Evolutionary conservation across 2,329 filamentous ascomycete genomes (phyloP).

Genomic region (Fonsecaea erecta): DNA sequence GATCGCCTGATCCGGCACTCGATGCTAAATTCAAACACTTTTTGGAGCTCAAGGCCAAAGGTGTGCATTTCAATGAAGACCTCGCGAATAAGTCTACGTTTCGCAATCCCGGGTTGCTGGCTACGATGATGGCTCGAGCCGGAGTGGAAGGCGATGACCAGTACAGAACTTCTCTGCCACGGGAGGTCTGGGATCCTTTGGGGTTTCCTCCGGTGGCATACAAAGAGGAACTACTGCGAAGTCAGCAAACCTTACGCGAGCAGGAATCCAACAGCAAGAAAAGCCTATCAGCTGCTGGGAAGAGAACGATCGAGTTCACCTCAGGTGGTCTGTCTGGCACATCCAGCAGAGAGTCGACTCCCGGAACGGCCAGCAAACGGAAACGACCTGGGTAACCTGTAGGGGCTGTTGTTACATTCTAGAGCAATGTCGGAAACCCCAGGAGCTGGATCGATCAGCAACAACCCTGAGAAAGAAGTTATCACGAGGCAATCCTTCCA

Average conservation of each 20-base stretch:
- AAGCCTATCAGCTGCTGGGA: slow-evolving; percentile 34
- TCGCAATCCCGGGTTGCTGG: slow-evolving; percentile 62
- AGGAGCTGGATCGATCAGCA: not conserved
- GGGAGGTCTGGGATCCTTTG: slow-evolving; percentile 47
- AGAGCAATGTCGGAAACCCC: not conserved
- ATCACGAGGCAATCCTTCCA: not conserved
- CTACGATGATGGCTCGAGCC: slow-evolving; percentile 63
- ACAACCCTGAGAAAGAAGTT: not conserved
- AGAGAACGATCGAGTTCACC: slow-evolving; percentile 37
- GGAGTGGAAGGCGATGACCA: slow-evolving; percentile 59
- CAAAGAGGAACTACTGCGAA: slow-evolving; percentile 52
- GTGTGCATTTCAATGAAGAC: slow-evolving; percentile 67
- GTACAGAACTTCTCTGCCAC: slow-evolving; percentile 57
- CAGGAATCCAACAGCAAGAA: slow-evolving; percentile 33
- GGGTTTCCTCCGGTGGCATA: slow-evolving; percentile 50
- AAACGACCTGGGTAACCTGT: slow-evolving; percentile 29
- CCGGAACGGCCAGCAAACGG: slow-evolving; percentile 28
- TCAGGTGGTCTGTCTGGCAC: slow-evolving; percentile 24
- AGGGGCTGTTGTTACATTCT: not conserved
- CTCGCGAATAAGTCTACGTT: slow-evolving; percentile 62
- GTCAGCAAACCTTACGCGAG: slow-evolving; percentile 46
- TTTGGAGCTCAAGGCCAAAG: slow-evolving; percentile 64
- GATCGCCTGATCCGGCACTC: slow-evolving; percentile 48
- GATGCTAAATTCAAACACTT: slow-evolving; percentile 66
- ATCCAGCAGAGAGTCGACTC: slow-evolving; percentile 30